These are phyloP conservation scores for Solanum pennellii DNA, from an alignment of 257 asterid genomes.

Conservation along the genomic window DNA sequence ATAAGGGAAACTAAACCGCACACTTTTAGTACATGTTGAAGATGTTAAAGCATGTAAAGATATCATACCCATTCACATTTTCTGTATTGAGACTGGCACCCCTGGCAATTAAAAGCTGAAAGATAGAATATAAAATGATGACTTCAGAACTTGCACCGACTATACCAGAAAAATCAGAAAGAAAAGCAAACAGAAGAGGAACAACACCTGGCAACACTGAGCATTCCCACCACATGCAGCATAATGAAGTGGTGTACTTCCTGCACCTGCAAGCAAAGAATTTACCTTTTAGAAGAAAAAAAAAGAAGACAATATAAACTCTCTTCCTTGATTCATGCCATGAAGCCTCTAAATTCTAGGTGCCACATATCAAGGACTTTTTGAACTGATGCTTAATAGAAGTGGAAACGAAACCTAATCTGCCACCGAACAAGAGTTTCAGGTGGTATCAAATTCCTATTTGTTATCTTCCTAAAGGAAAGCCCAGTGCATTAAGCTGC, in stretches of 20 bases:
- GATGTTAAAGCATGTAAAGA: not conserved
- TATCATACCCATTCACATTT: slow-evolving; percentile 63
- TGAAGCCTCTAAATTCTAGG: not conserved
- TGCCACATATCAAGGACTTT: not conserved
- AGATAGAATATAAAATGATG: not conserved
- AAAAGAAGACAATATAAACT: not conserved
- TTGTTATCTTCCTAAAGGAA: not conserved
- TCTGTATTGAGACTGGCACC: slow-evolving; percentile 60
- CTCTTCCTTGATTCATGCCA: not conserved
- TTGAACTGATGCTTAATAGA: not conserved
- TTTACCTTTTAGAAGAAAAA: not conserved
- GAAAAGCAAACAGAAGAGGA: not conserved
- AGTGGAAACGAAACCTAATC: not conserved
- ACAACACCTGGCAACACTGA: slow-evolving; percentile 73
- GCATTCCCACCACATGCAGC: slow-evolving; percentile 94
- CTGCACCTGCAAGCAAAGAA: slow-evolving; percentile 45
- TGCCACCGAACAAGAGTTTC: not conserved
- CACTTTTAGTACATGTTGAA: not conserved
- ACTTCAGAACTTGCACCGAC: not conserved
- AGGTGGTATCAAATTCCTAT: not conserved
- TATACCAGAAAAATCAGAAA: not conserved
- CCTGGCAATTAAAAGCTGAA: slow-evolving; percentile 66
- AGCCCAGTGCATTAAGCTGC: not conserved
- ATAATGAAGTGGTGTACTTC: slow-evolving; percentile 87
- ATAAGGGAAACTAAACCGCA: not conserved